Evolutionary conservation across 2,329 filamentous ascomycete genomes (phyloP).

Genomic region (Calonectria henricotiae): DNA sequence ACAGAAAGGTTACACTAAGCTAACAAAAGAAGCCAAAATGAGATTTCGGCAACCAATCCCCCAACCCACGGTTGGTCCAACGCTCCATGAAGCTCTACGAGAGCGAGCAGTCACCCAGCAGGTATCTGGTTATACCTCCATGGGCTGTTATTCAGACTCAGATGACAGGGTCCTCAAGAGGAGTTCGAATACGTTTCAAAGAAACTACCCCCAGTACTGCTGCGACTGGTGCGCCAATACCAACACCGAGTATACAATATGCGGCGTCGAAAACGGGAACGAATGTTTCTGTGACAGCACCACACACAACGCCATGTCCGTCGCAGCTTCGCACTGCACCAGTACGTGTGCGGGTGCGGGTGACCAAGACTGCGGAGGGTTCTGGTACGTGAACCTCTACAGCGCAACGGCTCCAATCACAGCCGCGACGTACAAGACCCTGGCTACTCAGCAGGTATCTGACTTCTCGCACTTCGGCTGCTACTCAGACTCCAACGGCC

Average conservation of each 20-base stretch:
- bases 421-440: neutral
- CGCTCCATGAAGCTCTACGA: neutral
- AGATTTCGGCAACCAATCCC: neutral
- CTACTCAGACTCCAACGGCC: neutral
- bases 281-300: slow-evolving; percentile 24
- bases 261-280: slow-evolving; percentile 13
- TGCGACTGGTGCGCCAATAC: slow-evolving; percentile 21
- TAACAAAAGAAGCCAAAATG: neutral
- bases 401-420: slow-evolving; percentile 3
- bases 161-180: neutral
- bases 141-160: neutral
- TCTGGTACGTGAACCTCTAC: slow-evolving; percentile 7
- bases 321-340: neutral
- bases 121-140: slow-evolving; percentile 5
- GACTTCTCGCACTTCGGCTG: slow-evolving; percentile 11
- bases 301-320: neutral
- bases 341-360: slow-evolving; percentile 9
- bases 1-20: neutral
- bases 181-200: neutral
- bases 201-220: slow-evolving; percentile 15
- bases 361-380: neutral
- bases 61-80: neutral
- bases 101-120: neutral
- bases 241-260: slow-evolving; percentile 17
- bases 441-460: neutral